These are phyloP conservation scores for Teratosphaeria destructans DNA, from an alignment of 2,329 filamentous ascomycete species.

Conservation along the genomic window DNA sequence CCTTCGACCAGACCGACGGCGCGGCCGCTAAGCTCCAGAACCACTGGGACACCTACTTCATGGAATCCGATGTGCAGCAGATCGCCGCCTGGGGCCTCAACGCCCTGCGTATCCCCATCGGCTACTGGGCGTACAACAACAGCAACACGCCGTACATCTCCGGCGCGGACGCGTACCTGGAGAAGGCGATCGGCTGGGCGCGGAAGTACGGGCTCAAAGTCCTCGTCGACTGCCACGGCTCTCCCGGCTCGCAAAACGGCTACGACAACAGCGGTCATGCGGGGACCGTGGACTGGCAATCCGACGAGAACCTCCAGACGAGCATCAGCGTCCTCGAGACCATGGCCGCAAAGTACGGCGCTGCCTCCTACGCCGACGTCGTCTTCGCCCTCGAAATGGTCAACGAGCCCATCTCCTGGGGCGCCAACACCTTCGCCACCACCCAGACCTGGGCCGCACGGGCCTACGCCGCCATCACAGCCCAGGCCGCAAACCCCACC, in stretches of 20 bases:
- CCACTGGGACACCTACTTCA: conserved; percentile 30
- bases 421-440: conserved; percentile 24
- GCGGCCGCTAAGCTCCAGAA: conserved; percentile 19
- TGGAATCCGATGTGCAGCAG: conserved; percentile 30
- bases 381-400: conserved; percentile 35
- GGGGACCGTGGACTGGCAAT: conserved; percentile 21
- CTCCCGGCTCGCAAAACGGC: conserved; percentile 42
- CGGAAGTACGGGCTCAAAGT: conserved; percentile 35
- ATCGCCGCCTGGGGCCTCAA: conserved; percentile 29
- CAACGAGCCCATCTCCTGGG: conserved; percentile 33
- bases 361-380: conserved; percentile 29
- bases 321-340: conserved; percentile 29
- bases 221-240: conserved; percentile 42
- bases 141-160: conserved; percentile 33
- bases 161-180: conserved; percentile 38
- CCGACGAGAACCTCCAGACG: conserved; percentile 21
- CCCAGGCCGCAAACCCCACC: conserved; percentile 22
- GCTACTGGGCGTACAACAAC: conserved; percentile 42
- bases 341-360: conserved; percentile 32
- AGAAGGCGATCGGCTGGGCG: conserved; percentile 41
- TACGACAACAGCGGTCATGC: conserved; percentile 28
- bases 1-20: conserved; percentile 25
- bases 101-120: conserved; percentile 40
- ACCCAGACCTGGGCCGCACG: conserved; percentile 28
- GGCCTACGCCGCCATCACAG: conserved; percentile 26